Evolutionary conservation across 768 basidiomycete genomes (phyloP), one percentile per base, ranked within the genome.

Genomic region (Boletus rubropictus): DNA sequence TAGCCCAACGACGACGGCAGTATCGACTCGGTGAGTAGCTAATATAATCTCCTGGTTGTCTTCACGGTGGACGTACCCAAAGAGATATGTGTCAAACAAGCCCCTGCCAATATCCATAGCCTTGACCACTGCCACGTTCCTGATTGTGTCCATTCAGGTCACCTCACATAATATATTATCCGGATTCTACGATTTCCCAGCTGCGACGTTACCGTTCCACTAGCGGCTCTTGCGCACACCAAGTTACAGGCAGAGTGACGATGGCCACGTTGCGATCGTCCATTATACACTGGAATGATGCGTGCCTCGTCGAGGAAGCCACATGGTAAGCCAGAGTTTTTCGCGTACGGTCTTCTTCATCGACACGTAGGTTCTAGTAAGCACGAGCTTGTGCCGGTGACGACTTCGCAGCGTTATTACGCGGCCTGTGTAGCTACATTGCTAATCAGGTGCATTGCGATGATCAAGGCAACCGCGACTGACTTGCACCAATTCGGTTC

Each of bases 251-350:
- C 49, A 45, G 43, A 21, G 15, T 32, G 15, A 32, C 7, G 15
- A 11, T 10, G 38, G 33, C 24, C 35, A 38, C 22, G 20, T 31
- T n/a, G 8, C 58, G 54, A 14, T 49, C 76, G 18, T 63, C 68
- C 15, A 74, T 88, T 44, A 48, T 82, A 3, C 87, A 89, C 54
- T 89, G 81, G 72, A 89, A 89, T 67, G 86, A 89, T 59, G 86
- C 83, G 20, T 95, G 93, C 66, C 81, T 89, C 20, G 85, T 91
- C 28, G 71, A 90, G 62, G 91, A 91, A 87, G 84, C 57, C 90
- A 92, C 78, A 89, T 92, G 89, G 90, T 88, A 54, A 45, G 72
- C 53, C 17, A 4, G 5, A 31, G n/a, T n/a, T n/a, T n/a, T n/a
- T n/a, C n/a, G 18, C 14, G 49, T 24, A 40, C 20, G 25, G 21